Evolutionary conservation across 176 grass and related monocot species (phyloP).

Genomic region (Oropetium thomaeum): DNA sequence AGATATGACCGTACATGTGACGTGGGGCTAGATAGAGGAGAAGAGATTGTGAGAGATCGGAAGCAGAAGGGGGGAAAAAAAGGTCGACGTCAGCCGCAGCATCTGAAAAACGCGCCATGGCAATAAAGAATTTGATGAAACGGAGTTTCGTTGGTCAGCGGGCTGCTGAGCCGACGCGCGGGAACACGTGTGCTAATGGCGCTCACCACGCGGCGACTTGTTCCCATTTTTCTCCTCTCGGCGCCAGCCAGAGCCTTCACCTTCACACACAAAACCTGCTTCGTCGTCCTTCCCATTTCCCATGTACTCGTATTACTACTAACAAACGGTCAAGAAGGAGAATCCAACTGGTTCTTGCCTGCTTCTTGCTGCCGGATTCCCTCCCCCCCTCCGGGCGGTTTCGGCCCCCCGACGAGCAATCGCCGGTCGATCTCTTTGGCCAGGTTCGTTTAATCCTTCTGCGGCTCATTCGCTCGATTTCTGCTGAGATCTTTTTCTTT

Average conservation of each 20-base stretch:
- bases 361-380: not conserved
- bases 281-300: not conserved
- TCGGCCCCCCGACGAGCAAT: not conserved
- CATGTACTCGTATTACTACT: no score
- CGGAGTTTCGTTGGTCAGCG: conserved; percentile 7
- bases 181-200: conserved; percentile 31
- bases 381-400: no score
- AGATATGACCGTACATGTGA: no score
- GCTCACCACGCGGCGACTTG: conserved; percentile 22
- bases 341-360: not conserved
- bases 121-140: not conserved
- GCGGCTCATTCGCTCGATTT: not conserved
- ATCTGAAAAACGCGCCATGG: not conserved
- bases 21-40: no score
- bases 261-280: not conserved
- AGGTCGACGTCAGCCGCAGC: not conserved
- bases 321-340: not conserved
- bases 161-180: not conserved
- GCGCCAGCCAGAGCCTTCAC: not conserved
- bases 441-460: conserved; percentile 2
- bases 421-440: not conserved
- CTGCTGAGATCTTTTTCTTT: not conserved
- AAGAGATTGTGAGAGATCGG: not conserved
- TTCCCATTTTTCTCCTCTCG: not conserved
- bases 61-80: no score